Evolutionary conservation across 164 flowering plant species (phyloP).

Genomic region (Stephania yunnanensis): DNA sequence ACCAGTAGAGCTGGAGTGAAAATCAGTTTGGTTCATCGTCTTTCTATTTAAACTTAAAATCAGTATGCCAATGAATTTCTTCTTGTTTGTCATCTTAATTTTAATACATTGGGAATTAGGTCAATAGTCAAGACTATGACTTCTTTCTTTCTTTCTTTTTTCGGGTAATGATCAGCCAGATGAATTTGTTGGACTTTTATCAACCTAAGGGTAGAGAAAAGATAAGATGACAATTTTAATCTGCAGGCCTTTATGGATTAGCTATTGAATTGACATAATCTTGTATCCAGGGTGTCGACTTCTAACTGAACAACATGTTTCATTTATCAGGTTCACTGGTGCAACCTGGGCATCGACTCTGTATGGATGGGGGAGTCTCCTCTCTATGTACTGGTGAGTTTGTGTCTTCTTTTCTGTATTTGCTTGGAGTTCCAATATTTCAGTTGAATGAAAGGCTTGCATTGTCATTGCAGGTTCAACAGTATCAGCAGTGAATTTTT

Average conservation of each 20-base stretch:
- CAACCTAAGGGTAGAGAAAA: neutral
- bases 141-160: neutral
- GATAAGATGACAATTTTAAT: neutral
- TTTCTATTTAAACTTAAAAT: no score
- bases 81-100: no score
- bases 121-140: neutral
- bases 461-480: slow-evolving; percentile 48
- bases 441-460: slow-evolving; percentile 4
- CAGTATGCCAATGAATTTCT: no score
- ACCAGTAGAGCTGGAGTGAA: no score
- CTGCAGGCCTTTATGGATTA: neutral
- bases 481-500: slow-evolving; percentile 71
- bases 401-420: neutral
- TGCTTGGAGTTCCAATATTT: neutral
- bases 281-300: neutral
- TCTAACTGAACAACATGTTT: neutral
- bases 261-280: neutral
- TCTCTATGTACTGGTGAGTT: slow-evolving; percentile 66
- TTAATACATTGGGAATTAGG: neutral
- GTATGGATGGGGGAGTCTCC: slow-evolving; percentile 83
- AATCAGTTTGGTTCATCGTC: no score
- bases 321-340: slow-evolving; percentile 70
- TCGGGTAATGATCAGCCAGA: neutral
- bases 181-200: neutral
- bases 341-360: slow-evolving; percentile 76